Base-by-base conservation (phyloP, 2,329 filamentous ascomycete genomes). In the Diaporthe citriasiana region DNA sequence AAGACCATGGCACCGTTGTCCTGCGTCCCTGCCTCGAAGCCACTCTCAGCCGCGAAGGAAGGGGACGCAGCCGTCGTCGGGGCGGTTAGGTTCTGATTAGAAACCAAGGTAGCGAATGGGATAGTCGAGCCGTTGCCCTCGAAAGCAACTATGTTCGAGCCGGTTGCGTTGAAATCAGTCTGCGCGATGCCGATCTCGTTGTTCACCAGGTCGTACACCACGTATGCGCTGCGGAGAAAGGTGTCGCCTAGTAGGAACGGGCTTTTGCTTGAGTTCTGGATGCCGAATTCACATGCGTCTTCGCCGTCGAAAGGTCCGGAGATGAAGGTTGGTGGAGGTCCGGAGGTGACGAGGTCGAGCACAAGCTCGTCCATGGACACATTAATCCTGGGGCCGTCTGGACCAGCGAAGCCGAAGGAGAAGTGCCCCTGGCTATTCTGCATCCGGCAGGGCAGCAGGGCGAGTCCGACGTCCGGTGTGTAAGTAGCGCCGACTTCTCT, bases 131-230 rank as follows among this genome's bases (percentile, higher is more conserved):
- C 84, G 13, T 83, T 81, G 79, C 85, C 89, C 25, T 84, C 76
- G 76, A 90, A 90, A 2, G 87, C 79, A 1, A 89, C 83, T 40
- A 90, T 81, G 72, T 89, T 87, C 53, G 84, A 85, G 10, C 81
- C 77, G 1, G 87, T 88, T 1, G 87, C 83, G 79, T 89, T 90
- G 80, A 90, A 90, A 74, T 89, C 83, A 15, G 89, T 90, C 22
- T 84, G 82, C 5, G 89, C 89, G 27, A 91, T 81, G 25, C 79
- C 89, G 72, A 91, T 83, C 77, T 90, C 82, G 78, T 90, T 88
- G 80, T 91, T 91, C 68, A 86, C 84, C 27, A 91, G 81, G 76
- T 91, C 89, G 76, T 90, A 91, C 10, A 91, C 89, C 8, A 91
- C 87, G 75, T 91, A 91, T 1, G 89, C 89, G 0, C 89, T 91